Base-by-base conservation (phyloP, 2,329 filamentous ascomycete species). In the Pseudocercospora fuligena region DNA sequence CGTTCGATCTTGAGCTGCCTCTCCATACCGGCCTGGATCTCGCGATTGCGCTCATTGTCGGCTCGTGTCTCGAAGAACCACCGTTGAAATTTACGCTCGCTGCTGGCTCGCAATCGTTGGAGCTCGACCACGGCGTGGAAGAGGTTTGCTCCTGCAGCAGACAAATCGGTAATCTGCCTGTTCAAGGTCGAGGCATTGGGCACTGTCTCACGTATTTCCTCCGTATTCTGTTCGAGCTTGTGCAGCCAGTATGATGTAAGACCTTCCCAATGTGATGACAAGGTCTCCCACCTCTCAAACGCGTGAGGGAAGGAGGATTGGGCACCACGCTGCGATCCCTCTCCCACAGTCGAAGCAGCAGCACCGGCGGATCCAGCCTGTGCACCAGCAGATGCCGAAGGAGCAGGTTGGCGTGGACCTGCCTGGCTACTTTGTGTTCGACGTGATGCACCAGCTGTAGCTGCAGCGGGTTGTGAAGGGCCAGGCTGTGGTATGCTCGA, bases 51-150 rank as follows among this genome's bases (percentile, higher is more conserved):
- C 81, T 98, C 95, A 71, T 97, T 88, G 72, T 98, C 94, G 33
- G 90, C 87, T 60, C 94, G 87, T 7, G 94, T 97, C 78, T 99
- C 95, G 73, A 97, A 97, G 81, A 98, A 98, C 95, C 95, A 99
- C 60, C 95, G 88, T 80, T 99, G 95, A 74, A 99, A 99, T 78
- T 98, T 98, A 70, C 95, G 89, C 80, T 99, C 95, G 0, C 94
- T 98, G 64, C 93, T 97, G 43, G 95, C 95, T 51, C 95, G 91
- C 27, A 99, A 85, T 31, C 95, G 90, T 78, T 99, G 95, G 54
- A 99, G 83, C 79, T 99, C 95, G 3, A 99, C 95, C 0, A 99
- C 94, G 9, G 95, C 95, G 78, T 99, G 95, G 79, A 99, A 99
- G 0, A 99, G 85, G 73, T 99, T 99, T 5, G 95, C 95, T 12